Base-by-base conservation (phyloP, 352 stramenopile species). In the Thalassiosira mediterranea region DNA sequence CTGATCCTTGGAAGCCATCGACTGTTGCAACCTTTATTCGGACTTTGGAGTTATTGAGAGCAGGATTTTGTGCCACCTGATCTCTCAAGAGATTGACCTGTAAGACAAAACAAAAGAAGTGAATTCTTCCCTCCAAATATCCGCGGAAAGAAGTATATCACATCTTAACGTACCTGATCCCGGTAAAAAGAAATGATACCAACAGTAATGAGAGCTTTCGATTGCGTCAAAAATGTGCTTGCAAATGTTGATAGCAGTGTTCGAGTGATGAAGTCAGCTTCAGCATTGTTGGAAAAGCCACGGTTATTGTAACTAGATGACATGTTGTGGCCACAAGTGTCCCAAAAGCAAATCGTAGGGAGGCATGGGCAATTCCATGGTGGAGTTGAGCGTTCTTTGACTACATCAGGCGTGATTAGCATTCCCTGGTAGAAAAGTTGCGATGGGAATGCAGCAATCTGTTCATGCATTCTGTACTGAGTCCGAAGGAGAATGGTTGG, bases 401-500 rank as follows among this genome's bases (percentile, higher is more conserved):
- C 90, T 68, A 67, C 81, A 90, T 38, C 82, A 90, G 5, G 86
- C 86, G 10, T 84, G 0, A 83, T 21, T 11, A 93, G 60, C 25
- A 80, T 79, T 11, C 84, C 95, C 44, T 92, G 94, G 71, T 99
- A 99, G 82, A 99, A 99, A 26, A 95, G 95, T 38, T 95, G 94
- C 3, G 96, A 98, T 2, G 97, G 97, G 72, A 99, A 99, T 17
- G 98, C 94, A 13, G 95, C 95, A 56, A 99, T 94, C 52, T 95
- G 94, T n/a, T 97, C 97, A 63, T 99, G 96, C 97, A 99, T 99
- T 64, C 97, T 92, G 84, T 99, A 99, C 79, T 99, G 97, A 23
- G 96, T 83, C n/a, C 72, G 62, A 26, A 86, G 56, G 10, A 86
- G 40, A 40, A 80, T 76, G 0, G 65, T 77, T 21, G 67, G 60